A percentile compares a stretch with the other conserved stretches of the same genome.
Evolutionary conservation across 2,329 filamentous ascomycete genomes (phyloP).

Genomic region (Talaromyces rugulosus): DNA sequence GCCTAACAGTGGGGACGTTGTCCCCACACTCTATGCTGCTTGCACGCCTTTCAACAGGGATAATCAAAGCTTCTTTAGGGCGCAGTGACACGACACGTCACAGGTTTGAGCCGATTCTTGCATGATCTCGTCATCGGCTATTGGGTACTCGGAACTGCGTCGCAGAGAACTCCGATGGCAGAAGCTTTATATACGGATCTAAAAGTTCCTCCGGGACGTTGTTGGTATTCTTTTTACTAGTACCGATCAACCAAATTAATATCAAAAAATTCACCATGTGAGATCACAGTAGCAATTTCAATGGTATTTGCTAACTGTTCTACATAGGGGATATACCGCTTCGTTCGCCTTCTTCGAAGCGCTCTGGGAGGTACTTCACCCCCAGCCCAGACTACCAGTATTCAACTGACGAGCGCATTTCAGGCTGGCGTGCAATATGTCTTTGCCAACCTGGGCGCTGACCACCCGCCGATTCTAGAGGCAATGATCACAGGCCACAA

Average conservation of each 20-base stretch:
- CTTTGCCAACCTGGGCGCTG: conserved; percentile 53
- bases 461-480: conserved; percentile 71
- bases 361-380: conserved; percentile 64
- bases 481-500: conserved; percentile 73
- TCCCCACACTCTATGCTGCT: neutral
- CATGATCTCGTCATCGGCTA: neutral
- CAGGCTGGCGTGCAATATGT: conserved; percentile 49
- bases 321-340: conserved; percentile 60
- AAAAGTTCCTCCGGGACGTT: neutral
- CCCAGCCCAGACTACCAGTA: neutral
- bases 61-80: neutral
- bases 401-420: conserved; percentile 1
- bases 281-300: neutral
- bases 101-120: neutral
- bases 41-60: neutral
- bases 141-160: neutral
- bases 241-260: neutral
- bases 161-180: neutral
- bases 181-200: neutral
- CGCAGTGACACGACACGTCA: neutral
- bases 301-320: neutral
- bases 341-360: conserved; percentile 81
- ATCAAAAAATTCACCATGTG: neutral
- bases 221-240: neutral
- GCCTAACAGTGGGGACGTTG: neutral